phyloP scores from a whole-genome alignment of 768 basidiomycete genomes.

The Mycena sanguinolenta region DNA sequence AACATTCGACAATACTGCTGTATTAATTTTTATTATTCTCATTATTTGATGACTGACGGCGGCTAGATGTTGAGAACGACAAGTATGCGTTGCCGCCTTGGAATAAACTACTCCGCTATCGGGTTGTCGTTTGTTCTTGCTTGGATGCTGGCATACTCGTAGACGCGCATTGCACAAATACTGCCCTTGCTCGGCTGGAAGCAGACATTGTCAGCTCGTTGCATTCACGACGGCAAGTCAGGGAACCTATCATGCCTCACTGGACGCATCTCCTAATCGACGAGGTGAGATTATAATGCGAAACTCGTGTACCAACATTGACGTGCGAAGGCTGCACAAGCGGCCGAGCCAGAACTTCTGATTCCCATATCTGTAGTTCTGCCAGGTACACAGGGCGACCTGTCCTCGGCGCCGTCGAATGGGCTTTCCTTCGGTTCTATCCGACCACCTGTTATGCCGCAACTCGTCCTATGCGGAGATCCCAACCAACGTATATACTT shows the following conservation, averaged over 20 bases:
- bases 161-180: conserved; percentile 60
- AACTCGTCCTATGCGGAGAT: conserved; percentile 66
- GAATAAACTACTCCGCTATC: conserved; percentile 59
- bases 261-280: conserved; percentile 69
- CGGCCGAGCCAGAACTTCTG: conserved; percentile 64
- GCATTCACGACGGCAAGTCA: conserved; percentile 52
- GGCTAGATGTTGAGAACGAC: conserved; percentile 60
- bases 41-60: background rate
- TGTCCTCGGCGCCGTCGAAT: conserved; percentile 17
- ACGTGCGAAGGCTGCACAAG: conserved; percentile 61
- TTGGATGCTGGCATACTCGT: conserved; percentile 61
- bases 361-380: conserved; percentile 65
- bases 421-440: conserved; percentile 33
- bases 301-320: background rate
- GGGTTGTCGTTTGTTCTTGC: conserved; percentile 62
- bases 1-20: conserved; percentile 63
- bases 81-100: conserved; percentile 61
- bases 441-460: conserved; percentile 49
- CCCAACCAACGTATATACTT: conserved; percentile 57
- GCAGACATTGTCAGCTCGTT: conserved; percentile 50
- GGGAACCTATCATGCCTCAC: conserved; percentile 54
- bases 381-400: conserved; percentile 40
- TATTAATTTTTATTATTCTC: conserved; percentile 40
- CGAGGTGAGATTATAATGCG: conserved; percentile 49
- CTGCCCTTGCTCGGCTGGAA: conserved; percentile 55